These are phyloP conservation scores for Candida pseudofarinosa DNA, from an alignment of 805 yeast genomes.

Conservation along the genomic window DNA sequence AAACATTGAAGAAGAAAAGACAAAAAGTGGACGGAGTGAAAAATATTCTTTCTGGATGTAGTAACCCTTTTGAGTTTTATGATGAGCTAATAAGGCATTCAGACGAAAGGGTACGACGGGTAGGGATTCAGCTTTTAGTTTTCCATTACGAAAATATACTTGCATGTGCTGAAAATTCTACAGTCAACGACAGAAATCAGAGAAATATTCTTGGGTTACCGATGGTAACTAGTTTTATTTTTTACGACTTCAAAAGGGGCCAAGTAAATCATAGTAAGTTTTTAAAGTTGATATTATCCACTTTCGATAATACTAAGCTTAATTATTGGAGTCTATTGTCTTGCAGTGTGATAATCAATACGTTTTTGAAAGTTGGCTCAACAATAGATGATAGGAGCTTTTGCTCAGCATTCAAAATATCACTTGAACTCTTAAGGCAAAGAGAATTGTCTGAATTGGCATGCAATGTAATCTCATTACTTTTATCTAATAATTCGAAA, in stretches of 20 bases:
- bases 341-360: constrained; percentile 12
- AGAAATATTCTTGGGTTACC: not conserved
- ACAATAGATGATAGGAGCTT: not conserved
- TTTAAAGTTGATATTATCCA: constrained; percentile 8
- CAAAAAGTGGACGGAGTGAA: not conserved
- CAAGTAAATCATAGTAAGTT: not conserved
- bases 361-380: not conserved
- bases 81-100: not conserved
- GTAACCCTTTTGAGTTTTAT: not conserved
- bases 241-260: not conserved
- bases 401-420: constrained; percentile 19
- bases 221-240: too few species aligned
- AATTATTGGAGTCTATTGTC: constrained; percentile 24
- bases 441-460: constrained; percentile 21
- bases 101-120: not conserved
- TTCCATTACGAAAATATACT: not conserved
- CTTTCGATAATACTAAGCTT: constrained; percentile 18
- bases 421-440: constrained; percentile 35
- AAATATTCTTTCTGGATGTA: not conserved
- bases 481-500: not conserved
- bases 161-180: constrained; percentile 2
- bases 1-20: not conserved
- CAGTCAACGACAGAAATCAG: not conserved
- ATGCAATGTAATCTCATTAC: constrained; percentile 12
- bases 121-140: not conserved